Evolutionary conservation across 495 filamentous ascomycete species (phyloP).

Genomic region (Amphirosellinia nigrospora): DNA sequence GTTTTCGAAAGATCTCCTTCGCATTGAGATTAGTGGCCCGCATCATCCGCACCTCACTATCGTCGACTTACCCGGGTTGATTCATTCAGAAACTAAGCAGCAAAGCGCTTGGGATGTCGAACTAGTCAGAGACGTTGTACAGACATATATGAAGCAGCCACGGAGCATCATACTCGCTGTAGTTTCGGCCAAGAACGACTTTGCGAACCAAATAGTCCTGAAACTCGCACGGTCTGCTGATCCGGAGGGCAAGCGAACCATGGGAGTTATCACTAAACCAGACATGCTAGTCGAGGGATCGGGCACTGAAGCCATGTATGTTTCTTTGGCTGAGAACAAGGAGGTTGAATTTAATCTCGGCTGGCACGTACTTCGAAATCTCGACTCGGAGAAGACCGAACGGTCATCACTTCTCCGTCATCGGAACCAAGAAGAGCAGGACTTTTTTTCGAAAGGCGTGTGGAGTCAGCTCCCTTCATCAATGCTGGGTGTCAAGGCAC

Average conservation of each 20-base stretch:
- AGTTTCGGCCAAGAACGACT: constrained; percentile 58
- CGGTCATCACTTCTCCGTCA: constrained; percentile 32
- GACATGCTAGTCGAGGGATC: constrained; percentile 49
- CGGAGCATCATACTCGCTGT: constrained; percentile 59
- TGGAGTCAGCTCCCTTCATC: constrained; percentile 49
- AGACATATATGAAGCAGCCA: constrained; percentile 53
- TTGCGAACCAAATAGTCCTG: constrained; percentile 56
- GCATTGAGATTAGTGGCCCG: constrained; percentile 59
- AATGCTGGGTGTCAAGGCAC: constrained; percentile 54
- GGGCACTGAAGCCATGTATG: constrained; percentile 46
- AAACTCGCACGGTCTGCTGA: constrained; percentile 49
- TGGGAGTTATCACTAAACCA: constrained; percentile 61
- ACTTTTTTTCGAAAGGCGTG: constrained; percentile 48
- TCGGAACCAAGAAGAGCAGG: constrained; percentile 37
- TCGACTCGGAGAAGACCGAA: constrained; percentile 49
- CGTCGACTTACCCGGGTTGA: constrained; percentile 61
- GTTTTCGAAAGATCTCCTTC: constrained; percentile 56
- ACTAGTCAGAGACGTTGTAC: constrained; percentile 51
- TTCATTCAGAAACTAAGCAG: constrained; percentile 53
- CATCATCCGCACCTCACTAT: constrained; percentile 58
- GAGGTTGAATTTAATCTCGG: constrained; percentile 55
- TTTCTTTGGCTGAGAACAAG: constrained; percentile 52
- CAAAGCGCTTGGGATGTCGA: constrained; percentile 50
- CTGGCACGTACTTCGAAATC: constrained; percentile 60
- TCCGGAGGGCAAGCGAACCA: constrained; percentile 47